Conservation (phyloP, 2,329 filamentous ascomycete genomes). For the Clonostachys solani region DNA sequence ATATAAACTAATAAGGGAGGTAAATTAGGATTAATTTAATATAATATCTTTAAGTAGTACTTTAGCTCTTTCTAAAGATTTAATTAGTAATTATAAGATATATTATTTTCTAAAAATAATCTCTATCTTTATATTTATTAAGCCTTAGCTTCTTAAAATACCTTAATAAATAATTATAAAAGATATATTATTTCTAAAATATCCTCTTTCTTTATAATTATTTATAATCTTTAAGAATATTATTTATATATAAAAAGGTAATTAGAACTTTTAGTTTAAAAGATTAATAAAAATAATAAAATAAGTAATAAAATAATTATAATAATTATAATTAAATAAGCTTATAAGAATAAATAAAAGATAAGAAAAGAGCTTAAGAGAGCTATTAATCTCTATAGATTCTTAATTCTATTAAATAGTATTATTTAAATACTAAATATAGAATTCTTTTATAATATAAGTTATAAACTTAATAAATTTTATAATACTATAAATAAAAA, state of each 20-base stretch:
- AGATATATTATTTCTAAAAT: background rate
- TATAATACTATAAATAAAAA: too few relatives aligned
- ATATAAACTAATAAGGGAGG: background rate
- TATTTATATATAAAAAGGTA: background rate
- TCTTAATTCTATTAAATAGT: background rate
- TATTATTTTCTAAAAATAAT: background rate
- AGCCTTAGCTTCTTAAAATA: background rate
- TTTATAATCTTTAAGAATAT: background rate
- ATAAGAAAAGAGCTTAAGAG: background rate
- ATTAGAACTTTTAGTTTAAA: background rate
- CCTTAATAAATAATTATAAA: conserved; percentile 1
- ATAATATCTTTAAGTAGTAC: background rate
- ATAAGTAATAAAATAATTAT: background rate
- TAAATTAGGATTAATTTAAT: background rate
- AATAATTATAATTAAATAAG: background rate
- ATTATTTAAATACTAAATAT: background rate
- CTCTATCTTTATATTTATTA: background rate
- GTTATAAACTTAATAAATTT: too few relatives aligned
- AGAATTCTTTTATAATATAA: too few relatives aligned
- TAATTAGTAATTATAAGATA: background rate
- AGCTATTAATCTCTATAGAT: background rate
- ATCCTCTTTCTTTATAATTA: background rate
- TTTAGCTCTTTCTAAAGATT: background rate
- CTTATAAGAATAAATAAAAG: background rate
- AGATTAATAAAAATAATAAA: background rate